Evolutionary conservation across 164 flowering plant genomes (phyloP).

Genomic region (Tetrastigma voinierianum): DNA sequence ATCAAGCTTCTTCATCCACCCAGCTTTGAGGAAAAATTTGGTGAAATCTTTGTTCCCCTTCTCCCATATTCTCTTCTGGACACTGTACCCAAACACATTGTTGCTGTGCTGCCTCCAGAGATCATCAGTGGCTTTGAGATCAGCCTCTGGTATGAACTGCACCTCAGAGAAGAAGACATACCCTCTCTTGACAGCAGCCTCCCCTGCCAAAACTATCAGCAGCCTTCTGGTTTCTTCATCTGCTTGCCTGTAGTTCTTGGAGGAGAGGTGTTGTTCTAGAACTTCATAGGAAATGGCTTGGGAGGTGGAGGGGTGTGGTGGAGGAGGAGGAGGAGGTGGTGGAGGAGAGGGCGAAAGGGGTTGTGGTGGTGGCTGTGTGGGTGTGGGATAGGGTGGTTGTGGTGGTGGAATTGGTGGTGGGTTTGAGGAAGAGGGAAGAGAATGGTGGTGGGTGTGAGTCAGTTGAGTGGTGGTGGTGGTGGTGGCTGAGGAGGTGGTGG

Average conservation of each 20-base stretch:
- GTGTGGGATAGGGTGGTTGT: not conserved
- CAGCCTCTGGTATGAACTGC: slow-evolving; percentile 61
- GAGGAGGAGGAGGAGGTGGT: slow-evolving; percentile 27
- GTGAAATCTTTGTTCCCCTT: slow-evolving; percentile 70
- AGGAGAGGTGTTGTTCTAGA: slow-evolving; percentile 53
- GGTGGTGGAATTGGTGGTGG: not conserved
- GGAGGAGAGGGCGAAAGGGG: slow-evolving; percentile 11
- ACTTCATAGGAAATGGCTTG: slow-evolving; percentile 44
- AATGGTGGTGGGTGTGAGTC: slow-evolving; percentile 26
- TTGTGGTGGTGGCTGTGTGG: slow-evolving; percentile 18
- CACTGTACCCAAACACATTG: slow-evolving; percentile 76
- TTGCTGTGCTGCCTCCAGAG: slow-evolving; percentile 75
- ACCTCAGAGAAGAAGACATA: slow-evolving; percentile 97
- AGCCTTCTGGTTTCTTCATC: slow-evolving; percentile 96
- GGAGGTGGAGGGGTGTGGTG: slow-evolving; percentile 28
- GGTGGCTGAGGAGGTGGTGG: slow-evolving; percentile 44
- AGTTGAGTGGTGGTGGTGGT: slow-evolving; percentile 31
- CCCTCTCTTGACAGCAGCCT: slow-evolving; percentile 66
- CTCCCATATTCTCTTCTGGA: slow-evolving; percentile 71
- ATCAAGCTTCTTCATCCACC: slow-evolving; percentile 99
- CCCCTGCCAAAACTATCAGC: slow-evolving; percentile 80
- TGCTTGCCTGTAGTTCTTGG: slow-evolving; percentile 64
- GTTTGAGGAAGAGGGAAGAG: slow-evolving; percentile 15
- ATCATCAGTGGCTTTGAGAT: slow-evolving; percentile 61
- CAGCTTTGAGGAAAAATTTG: slow-evolving; percentile 62